phyloP scores from a whole-genome alignment of 148 eudicot species.

The Chenopodium berlandieri region DNA sequence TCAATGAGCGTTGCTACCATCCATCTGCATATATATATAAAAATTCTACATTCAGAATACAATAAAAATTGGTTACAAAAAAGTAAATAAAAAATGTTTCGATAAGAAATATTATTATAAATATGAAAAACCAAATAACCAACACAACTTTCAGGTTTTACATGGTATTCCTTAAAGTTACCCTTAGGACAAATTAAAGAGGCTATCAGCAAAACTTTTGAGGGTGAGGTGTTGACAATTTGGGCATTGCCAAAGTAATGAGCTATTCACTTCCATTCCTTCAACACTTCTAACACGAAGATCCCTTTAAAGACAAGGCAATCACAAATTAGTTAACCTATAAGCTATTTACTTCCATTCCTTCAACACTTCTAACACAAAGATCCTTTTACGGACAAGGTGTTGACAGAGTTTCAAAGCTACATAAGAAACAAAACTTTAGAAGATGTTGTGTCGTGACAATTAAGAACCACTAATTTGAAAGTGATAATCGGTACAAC shows the following conservation, averaged over 20 bases:
- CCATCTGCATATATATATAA: constrained; percentile 63
- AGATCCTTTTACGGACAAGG: neutral
- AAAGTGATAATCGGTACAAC: no score
- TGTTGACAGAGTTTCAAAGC: no score
- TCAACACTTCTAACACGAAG: neutral
- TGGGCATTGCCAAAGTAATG: neutral
- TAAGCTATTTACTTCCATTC: neutral
- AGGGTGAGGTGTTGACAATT: neutral
- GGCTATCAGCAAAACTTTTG: neutral
- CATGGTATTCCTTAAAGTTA: neutral
- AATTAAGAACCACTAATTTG: no score
- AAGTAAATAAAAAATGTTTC: neutral
- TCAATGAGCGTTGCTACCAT: constrained; percentile 77
- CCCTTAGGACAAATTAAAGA: neutral
- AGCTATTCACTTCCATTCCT: neutral
- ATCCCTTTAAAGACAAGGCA: neutral
- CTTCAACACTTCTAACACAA: neutral
- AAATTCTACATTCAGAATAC: constrained; percentile 6
- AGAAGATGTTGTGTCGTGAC: no score
- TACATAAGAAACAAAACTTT: no score
- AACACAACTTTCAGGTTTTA: neutral
- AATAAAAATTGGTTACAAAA: neutral
- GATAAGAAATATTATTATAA: neutral
- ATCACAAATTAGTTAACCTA: neutral
- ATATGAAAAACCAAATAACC: neutral